A percentile compares a stretch with the other conserved stretches of the same genome.
These are phyloP conservation scores for Rhizophora mangle DNA, from an alignment of 345 rosid genomes.

Conservation along the genomic window DNA sequence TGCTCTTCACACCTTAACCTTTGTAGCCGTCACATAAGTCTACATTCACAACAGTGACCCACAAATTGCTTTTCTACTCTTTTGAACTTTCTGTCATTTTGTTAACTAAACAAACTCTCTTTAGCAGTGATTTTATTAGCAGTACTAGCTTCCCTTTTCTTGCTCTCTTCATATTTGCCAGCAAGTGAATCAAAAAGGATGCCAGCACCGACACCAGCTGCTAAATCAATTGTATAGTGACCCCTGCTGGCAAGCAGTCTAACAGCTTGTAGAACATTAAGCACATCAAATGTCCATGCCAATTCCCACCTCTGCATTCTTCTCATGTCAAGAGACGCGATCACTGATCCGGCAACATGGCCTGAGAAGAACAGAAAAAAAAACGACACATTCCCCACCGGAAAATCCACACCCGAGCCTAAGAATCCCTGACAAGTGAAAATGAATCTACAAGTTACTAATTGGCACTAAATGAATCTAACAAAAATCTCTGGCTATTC, in stretches of 20 bases:
- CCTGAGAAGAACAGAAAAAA: conserved; percentile 95
- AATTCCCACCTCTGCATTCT: conserved; percentile 62
- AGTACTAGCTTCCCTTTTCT: conserved; percentile 14
- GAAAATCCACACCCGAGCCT: conserved; percentile 91
- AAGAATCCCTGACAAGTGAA: conserved; percentile 55
- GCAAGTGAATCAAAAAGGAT: conserved; percentile 72
- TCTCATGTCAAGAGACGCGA: conserved; percentile 85
- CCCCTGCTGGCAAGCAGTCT: conserved; percentile 85
- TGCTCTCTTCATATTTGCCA: conserved; percentile 66
- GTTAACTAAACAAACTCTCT: conserved; percentile 18
- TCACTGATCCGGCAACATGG: conserved; percentile 88
- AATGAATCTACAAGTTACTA: too few relatives aligned
- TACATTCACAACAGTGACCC: background rate
- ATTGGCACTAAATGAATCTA: too few relatives aligned
- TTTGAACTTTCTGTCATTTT: background rate
- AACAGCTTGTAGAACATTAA: conserved; percentile 64
- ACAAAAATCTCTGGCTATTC: too few relatives aligned
- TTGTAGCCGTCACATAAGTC: background rate
- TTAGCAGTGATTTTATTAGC: conserved; percentile 6
- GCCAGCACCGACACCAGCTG: conserved; percentile 80
- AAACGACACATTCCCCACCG: conserved; percentile 94
- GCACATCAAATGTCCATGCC: conserved; percentile 65
- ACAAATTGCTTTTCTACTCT: background rate
- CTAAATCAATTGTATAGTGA: conserved; percentile 87
- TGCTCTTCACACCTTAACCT: too few relatives aligned